Percentiles rank a stretch among this genome's conserved stretches.
phyloP scores from a whole-genome alignment of 2,329 filamentous ascomycete species.

The Arthrobotrys sphaeroides region DNA sequence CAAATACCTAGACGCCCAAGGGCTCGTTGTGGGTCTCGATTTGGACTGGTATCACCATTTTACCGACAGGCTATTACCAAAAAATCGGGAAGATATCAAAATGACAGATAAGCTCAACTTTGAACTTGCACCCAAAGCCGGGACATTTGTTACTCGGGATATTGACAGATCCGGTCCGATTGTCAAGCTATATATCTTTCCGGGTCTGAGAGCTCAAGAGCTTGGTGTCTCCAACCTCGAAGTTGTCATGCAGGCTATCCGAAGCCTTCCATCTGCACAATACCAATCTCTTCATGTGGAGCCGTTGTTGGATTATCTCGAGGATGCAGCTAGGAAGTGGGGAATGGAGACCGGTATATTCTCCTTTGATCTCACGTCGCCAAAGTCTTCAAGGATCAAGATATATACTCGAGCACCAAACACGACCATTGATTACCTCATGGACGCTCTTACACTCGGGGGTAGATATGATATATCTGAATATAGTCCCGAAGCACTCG shows the following conservation, averaged over 20 bases:
- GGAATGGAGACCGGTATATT: constrained; percentile 57
- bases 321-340: constrained; percentile 54
- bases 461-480: constrained; percentile 49
- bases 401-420: constrained; percentile 56
- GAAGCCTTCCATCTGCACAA: constrained; percentile 53
- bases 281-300: constrained; percentile 55
- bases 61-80: constrained; percentile 51
- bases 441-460: constrained; percentile 57
- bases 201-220: constrained; percentile 56
- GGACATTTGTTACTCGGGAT: constrained; percentile 57
- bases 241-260: constrained; percentile 55
- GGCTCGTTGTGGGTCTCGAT: constrained; percentile 56
- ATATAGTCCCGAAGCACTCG: constrained; percentile 54
- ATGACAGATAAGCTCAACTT: constrained; percentile 55
- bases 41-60: constrained; percentile 57
- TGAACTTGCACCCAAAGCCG: constrained; percentile 56
- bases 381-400: constrained; percentile 56
- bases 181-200: constrained; percentile 57
- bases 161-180: constrained; percentile 56
- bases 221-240: constrained; percentile 56
- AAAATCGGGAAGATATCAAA: constrained; percentile 22
- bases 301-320: constrained; percentile 56
- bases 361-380: constrained; percentile 56
- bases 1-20: constrained; percentile 51
- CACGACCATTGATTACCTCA: constrained; percentile 56